phyloP scores from a whole-genome alignment of 805 yeast species.

The Suhomyces tanzawaensis region DNA sequence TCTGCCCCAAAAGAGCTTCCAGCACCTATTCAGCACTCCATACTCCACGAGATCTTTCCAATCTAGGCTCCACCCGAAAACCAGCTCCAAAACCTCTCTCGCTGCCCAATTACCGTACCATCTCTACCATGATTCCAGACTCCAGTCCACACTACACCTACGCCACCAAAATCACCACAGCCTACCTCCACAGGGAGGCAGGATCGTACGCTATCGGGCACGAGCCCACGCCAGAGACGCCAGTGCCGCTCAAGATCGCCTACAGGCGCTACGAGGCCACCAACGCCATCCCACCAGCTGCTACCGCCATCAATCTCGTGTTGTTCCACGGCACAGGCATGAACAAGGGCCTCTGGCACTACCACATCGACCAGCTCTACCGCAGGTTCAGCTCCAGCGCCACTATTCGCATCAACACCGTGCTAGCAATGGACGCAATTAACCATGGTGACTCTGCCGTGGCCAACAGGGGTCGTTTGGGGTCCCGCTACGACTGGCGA shows the following conservation, averaged over 20 bases:
- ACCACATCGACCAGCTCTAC: constrained; percentile 47
- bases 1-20: too few species aligned
- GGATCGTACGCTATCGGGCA: background rate
- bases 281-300: constrained; percentile 12
- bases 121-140: constrained; percentile 3
- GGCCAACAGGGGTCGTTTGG: constrained; percentile 53
- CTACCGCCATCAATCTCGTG: constrained; percentile 43
- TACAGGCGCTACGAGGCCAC: constrained; percentile 36
- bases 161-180: background rate
- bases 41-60: too few species aligned
- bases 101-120: background rate
- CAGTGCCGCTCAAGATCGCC: constrained; percentile 2
- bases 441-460: constrained; percentile 70
- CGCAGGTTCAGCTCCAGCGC: constrained; percentile 14
- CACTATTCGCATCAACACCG: constrained; percentile 42
- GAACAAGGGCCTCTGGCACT: constrained; percentile 64
- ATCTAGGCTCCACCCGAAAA: too few species aligned
- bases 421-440: constrained; percentile 56
- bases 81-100: background rate
- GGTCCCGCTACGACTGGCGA: constrained; percentile 57
- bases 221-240: background rate
- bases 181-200: background rate
- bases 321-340: constrained; percentile 66
- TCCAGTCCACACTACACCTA: constrained; percentile 2
- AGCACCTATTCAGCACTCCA: too few species aligned